These are phyloP conservation scores for Trapa incisa DNA, from an alignment of 345 rosid species.

Conservation along the genomic window DNA sequence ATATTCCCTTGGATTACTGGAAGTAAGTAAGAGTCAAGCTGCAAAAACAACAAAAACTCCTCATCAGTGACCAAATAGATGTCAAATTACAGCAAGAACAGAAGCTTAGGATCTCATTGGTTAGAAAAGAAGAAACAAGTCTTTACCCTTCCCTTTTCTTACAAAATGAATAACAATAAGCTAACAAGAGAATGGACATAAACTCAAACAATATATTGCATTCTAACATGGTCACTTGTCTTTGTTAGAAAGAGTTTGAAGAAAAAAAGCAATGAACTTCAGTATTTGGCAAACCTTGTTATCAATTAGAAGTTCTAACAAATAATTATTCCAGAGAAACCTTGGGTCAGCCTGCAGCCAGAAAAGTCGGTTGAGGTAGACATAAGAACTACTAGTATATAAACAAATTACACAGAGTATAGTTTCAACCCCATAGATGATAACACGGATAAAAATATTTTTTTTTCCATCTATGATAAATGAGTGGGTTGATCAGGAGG, in stretches of 20 bases:
- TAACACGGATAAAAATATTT: not conserved
- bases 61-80: not conserved
- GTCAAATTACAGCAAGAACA: not conserved
- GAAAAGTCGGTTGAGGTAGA: not conserved
- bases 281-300: slow-evolving; percentile 48
- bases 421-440: not conserved
- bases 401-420: not conserved
- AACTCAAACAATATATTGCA: not conserved
- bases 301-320: slow-evolving; percentile 87
- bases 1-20: slow-evolving; percentile 96
- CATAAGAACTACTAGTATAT: not conserved
- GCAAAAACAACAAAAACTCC: slow-evolving; percentile 22
- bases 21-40: slow-evolving; percentile 91
- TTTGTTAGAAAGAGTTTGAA: not conserved
- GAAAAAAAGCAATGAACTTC: slow-evolving; percentile 10
- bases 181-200: not conserved
- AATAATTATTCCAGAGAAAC: slow-evolving; percentile 97
- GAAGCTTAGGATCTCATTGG: no score
- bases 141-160: not conserved
- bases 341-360: slow-evolving; percentile 87
- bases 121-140: not conserved
- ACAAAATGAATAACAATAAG: not conserved
- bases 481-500: not conserved
- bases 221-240: not conserved
- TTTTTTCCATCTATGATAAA: not conserved